These are phyloP conservation scores for Raphanus hybrid DNA, from an alignment of 441 rosid genomes.

Conservation along the genomic window DNA sequence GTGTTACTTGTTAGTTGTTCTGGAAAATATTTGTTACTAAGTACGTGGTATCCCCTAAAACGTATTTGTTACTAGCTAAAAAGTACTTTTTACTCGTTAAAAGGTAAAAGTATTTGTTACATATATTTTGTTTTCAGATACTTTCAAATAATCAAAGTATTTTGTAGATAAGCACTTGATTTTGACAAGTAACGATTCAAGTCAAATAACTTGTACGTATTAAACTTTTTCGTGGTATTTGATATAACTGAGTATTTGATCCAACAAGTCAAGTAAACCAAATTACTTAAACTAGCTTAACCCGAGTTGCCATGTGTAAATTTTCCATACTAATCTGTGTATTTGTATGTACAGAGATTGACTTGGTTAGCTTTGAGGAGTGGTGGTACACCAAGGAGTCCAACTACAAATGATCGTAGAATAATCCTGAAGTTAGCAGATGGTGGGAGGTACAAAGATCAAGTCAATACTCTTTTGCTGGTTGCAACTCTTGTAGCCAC, in stretches of 20 bases:
- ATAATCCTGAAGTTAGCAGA: not conserved
- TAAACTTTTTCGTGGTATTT: not conserved
- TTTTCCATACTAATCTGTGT: not conserved
- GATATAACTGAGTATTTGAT: not conserved
- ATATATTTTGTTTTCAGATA: not conserved
- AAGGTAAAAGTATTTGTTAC: not conserved
- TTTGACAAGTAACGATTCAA: not conserved
- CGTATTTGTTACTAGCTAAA: not conserved
- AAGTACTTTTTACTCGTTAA: not conserved
- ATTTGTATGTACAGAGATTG: conserved; percentile 8
- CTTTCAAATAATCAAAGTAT: not conserved
- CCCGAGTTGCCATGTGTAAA: not conserved
- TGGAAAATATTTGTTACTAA: not conserved
- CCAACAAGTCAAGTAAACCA: not conserved
- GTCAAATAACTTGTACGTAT: not conserved
- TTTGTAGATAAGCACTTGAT: not conserved
- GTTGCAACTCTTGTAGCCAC: conserved; percentile 10
- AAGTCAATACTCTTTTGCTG: not conserved
- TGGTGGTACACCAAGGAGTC: conserved; percentile 11
- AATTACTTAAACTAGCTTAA: not conserved
- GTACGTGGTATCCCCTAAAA: not conserved
- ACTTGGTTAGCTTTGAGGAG: conserved; percentile 19
- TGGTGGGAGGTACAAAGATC: not conserved
- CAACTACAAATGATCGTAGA: not conserved
- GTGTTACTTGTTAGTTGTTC: not conserved